phyloP scores from a whole-genome alignment of 371 early-diverging fungal species.

The Circinella umbellata region DNA sequence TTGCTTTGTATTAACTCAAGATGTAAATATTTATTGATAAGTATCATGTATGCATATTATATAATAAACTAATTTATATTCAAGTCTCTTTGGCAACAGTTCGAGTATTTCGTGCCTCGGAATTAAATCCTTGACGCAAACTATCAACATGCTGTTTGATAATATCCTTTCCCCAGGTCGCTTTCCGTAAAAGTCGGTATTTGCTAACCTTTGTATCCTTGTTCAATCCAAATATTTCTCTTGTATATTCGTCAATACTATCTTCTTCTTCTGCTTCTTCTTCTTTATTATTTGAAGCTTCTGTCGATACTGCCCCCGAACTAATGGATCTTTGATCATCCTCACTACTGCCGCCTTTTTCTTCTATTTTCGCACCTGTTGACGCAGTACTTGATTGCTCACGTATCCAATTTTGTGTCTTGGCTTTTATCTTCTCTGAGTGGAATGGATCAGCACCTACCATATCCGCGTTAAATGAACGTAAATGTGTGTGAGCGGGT shows the following conservation, averaged over 20 bases:
- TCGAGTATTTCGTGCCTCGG: constrained; percentile 36
- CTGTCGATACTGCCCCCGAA: constrained; percentile 11
- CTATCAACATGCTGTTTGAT: constrained; percentile 38
- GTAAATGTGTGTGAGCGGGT: constrained; percentile 41
- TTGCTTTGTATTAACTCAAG: too few species aligned
- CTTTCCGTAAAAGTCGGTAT: constrained; percentile 36
- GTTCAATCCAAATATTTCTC: constrained; percentile 27
- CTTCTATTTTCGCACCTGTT: constrained; percentile 1
- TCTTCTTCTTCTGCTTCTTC: constrained; percentile 18
- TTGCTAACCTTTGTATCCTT: constrained; percentile 31
- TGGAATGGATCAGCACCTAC: constrained; percentile 47
- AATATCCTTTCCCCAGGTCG: constrained; percentile 38
- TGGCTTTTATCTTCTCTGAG: constrained; percentile 27
- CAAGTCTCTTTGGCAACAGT: constrained; percentile 40
- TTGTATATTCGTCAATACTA: constrained; percentile 19
- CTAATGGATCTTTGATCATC: neutral
- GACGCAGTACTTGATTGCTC: constrained; percentile 16
- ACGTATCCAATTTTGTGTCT: constrained; percentile 41
- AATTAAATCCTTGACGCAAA: constrained; percentile 44
- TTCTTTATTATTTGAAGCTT: constrained; percentile 20
- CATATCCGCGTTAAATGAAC: constrained; percentile 36
- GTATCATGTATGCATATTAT: too few species aligned
- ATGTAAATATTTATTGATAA: too few species aligned
- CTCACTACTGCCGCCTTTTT: constrained; percentile 3
- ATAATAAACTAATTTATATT: neutral